Conservation (phyloP, 768 basidiomycete species). For the Pilatotrama ljubarskyi region DNA sequence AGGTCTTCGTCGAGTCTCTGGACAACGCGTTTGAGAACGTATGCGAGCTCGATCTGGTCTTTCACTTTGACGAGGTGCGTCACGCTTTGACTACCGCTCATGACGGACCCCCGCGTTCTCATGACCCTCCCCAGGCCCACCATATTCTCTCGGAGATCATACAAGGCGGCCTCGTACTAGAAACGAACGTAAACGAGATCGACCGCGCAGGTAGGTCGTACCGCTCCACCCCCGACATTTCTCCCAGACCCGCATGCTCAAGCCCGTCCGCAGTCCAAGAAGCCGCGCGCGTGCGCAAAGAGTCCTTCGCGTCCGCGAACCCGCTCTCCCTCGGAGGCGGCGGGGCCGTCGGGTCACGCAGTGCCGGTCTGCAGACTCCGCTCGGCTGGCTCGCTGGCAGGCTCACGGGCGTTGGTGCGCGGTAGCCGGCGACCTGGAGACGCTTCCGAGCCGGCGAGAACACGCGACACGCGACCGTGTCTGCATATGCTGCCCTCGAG, state of each 20-base stretch:
- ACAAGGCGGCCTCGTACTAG: slow-evolving; percentile 93
- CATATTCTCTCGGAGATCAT: slow-evolving; percentile 95
- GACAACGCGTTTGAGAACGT: slow-evolving; percentile 98
- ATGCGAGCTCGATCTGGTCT: slow-evolving; percentile 96
- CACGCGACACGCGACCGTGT: neutral
- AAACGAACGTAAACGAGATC: slow-evolving; percentile 91
- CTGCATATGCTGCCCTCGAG: neutral
- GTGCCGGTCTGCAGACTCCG: slow-evolving; percentile 64
- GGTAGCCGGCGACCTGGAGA: slow-evolving; percentile 27
- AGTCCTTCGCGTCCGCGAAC: slow-evolving; percentile 80
- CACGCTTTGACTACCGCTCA: neutral
- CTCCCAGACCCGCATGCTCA: neutral
- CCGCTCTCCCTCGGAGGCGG: slow-evolving; percentile 72
- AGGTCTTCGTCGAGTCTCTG: slow-evolving; percentile 97
- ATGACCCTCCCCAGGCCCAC: slow-evolving; percentile 62
- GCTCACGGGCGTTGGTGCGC: slow-evolving; percentile 63
- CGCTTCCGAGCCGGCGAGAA: neutral
- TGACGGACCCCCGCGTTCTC: neutral
- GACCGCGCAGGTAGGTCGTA: slow-evolving; percentile 58
- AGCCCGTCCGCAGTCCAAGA: slow-evolving; percentile 54
- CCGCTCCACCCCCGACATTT: neutral
- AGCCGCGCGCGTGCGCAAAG: slow-evolving; percentile 69
- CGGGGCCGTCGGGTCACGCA: slow-evolving; percentile 51
- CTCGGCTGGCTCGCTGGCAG: slow-evolving; percentile 80
- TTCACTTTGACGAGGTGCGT: slow-evolving; percentile 95